These are phyloP conservation scores for Clarkia xantiana DNA, from an alignment of 345 rosid species.

Conservation along the genomic window DNA sequence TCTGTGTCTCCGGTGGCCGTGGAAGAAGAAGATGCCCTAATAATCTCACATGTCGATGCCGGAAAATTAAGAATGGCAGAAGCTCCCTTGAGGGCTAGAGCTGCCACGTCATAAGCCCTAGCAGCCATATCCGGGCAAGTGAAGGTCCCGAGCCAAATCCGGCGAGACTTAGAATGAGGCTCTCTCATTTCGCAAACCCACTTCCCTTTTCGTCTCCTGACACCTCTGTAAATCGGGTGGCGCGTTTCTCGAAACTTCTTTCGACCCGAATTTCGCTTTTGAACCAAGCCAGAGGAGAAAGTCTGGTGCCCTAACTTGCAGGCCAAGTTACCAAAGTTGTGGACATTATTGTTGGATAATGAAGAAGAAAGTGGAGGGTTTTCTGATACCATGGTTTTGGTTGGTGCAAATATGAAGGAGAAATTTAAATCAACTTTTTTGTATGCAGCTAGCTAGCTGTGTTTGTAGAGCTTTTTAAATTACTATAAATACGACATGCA, in stretches of 20 bases:
- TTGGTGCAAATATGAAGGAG: too few species aligned
- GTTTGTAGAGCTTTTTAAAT: too few species aligned
- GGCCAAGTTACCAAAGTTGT: not conserved
- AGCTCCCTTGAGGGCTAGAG: slow-evolving; percentile 26
- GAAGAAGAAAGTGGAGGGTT: not conserved
- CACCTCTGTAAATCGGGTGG: slow-evolving; percentile 36
- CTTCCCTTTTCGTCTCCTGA: slow-evolving; percentile 34
- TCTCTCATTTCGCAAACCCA: slow-evolving; percentile 49
- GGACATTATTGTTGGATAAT: not conserved
- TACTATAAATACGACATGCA: too few species aligned
- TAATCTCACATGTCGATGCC: not conserved
- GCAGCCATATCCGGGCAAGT: slow-evolving; percentile 28
- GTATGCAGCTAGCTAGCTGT: too few species aligned
- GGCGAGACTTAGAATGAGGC: slow-evolving; percentile 15
- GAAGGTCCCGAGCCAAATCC: slow-evolving; percentile 47
- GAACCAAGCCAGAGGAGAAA: not conserved
- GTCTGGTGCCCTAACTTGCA: not conserved
- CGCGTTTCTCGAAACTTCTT: slow-evolving; percentile 48
- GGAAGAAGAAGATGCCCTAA: too few species aligned
- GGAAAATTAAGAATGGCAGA: slow-evolving; percentile 32
- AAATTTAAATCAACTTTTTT: too few species aligned
- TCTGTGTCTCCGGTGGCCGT: too few species aligned
- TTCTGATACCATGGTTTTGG: not conserved
- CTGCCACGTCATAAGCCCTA: slow-evolving; percentile 38
- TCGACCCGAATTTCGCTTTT: slow-evolving; percentile 32